Percentiles rank a stretch among this genome's conserved stretches.
phyloP scores from a whole-genome alignment of 768 basidiomycete species.

The Cubamyces lactineus region DNA sequence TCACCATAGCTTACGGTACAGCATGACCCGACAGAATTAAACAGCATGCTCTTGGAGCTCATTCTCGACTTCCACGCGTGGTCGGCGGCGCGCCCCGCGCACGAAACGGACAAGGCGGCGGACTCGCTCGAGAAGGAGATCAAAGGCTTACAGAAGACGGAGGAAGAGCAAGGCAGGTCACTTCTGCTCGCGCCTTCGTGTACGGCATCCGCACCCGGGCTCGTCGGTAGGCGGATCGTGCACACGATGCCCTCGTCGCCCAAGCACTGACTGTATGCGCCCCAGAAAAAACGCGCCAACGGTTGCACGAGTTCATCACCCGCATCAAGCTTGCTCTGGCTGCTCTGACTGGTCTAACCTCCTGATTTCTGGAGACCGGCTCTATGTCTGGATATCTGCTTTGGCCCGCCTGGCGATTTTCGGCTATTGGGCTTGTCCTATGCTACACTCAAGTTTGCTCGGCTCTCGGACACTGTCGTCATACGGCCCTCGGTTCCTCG shows the following conservation, averaged over 20 bases:
- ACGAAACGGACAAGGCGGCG: slow-evolving; percentile 36
- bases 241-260: slow-evolving; percentile 1
- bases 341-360: slow-evolving; percentile 33
- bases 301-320: slow-evolving; percentile 37
- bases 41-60: slow-evolving; percentile 37
- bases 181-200: slow-evolving; percentile 5
- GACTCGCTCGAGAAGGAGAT: slow-evolving; percentile 36
- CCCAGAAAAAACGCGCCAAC: slow-evolving; percentile 38
- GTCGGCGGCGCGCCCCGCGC: slow-evolving; percentile 39
- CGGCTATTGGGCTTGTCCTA: not conserved
- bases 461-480: too few species aligned
- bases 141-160: slow-evolving; percentile 31
- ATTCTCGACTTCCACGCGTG: slow-evolving; percentile 42
- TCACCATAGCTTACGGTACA: not conserved
- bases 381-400: not conserved
- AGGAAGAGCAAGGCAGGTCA: slow-evolving; percentile 44
- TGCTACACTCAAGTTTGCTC: too few species aligned
- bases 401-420: too few species aligned
- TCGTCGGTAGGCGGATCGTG: slow-evolving; percentile 34
- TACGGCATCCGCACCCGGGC: slow-evolving; percentile 3
- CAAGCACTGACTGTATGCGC: slow-evolving; percentile 6
- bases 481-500: too few species aligned
- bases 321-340: slow-evolving; percentile 40
- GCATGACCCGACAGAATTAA: slow-evolving; percentile 33
- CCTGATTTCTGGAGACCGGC: not conserved